Conservation (phyloP, 202 grass and related monocot genomes). For the Setaria italica region DNA sequence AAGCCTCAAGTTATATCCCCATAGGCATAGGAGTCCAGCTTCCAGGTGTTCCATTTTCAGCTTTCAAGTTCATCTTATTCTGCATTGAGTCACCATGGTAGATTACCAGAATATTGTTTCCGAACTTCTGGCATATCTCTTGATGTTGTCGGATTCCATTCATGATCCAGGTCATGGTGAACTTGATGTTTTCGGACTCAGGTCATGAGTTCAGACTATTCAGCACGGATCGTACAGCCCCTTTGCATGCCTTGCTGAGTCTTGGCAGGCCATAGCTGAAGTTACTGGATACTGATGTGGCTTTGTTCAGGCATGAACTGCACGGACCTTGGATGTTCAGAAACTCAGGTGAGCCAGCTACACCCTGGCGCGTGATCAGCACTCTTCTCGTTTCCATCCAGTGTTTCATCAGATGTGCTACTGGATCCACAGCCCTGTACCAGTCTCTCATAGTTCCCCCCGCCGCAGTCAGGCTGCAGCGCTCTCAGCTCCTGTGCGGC, state of each 20-base stretch:
- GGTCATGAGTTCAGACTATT: not conserved
- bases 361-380: conserved; percentile 46
- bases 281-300: conserved; percentile 10
- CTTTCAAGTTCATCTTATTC: not conserved
- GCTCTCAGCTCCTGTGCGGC: conserved; percentile 45
- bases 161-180: not conserved
- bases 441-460: conserved; percentile 46
- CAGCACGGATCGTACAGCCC: not conserved
- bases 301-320: conserved; percentile 2
- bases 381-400: not conserved
- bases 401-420: not conserved
- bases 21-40: not conserved
- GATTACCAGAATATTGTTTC: not conserved
- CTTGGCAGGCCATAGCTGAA: conserved; percentile 11
- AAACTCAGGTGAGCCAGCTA: conserved; percentile 60
- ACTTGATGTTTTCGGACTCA: not conserved
- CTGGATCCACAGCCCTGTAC: conserved; percentile 5
- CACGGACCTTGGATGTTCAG: not conserved
- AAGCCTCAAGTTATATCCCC: not conserved
- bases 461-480: not conserved
- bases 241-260: not conserved
- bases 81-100: not conserved
- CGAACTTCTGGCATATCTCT: not conserved
- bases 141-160: not conserved
- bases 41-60: not conserved